phyloP scores from a whole-genome alignment of 1,139 yeast species.

The Pichia norvegensis region DNA sequence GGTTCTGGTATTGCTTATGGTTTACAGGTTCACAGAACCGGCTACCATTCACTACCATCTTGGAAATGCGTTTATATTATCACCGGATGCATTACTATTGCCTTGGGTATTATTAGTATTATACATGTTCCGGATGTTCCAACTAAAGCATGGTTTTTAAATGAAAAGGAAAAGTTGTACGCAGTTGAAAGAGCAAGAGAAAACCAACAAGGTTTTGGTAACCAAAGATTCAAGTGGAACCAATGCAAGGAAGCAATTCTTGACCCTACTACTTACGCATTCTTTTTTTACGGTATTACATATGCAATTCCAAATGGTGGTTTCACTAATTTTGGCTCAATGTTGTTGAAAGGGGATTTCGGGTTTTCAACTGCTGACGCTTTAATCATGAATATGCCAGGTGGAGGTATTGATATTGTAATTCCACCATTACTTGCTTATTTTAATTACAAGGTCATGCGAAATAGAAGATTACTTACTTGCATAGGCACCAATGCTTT shows the following conservation, averaged over 20 bases:
- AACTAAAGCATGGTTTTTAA: slow-evolving; percentile 36
- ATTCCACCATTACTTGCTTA: slow-evolving; percentile 26
- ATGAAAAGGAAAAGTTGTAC: slow-evolving; percentile 27
- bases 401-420: slow-evolving; percentile 34
- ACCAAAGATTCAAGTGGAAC: slow-evolving; percentile 29
- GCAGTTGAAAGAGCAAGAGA: slow-evolving; percentile 29
- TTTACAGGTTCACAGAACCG: slow-evolving; percentile 30
- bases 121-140: slow-evolving; percentile 42
- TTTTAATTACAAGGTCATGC: slow-evolving; percentile 22
- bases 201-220: slow-evolving; percentile 37
- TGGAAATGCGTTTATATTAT: slow-evolving; percentile 16
- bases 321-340: slow-evolving; percentile 31
- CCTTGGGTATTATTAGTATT: slow-evolving; percentile 2
- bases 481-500: slow-evolving; percentile 4
- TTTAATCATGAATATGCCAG: slow-evolving; percentile 31
- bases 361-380: slow-evolving; percentile 26
- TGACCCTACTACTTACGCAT: slow-evolving; percentile 26
- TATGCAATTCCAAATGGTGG: slow-evolving; percentile 35
- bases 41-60: slow-evolving; percentile 11
- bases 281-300: slow-evolving; percentile 27
- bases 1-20: slow-evolving; percentile 51
- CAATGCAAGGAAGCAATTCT: slow-evolving; percentile 27
- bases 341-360: slow-evolving; percentile 30
- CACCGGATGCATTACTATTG: slow-evolving; percentile 20
- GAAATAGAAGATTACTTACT: slow-evolving; percentile 9